Percentiles rank a stretch among this genome's conserved stretches.
Evolutionary conservation across 805 yeast species (phyloP).

Genomic region (Candida ponderosae): DNA sequence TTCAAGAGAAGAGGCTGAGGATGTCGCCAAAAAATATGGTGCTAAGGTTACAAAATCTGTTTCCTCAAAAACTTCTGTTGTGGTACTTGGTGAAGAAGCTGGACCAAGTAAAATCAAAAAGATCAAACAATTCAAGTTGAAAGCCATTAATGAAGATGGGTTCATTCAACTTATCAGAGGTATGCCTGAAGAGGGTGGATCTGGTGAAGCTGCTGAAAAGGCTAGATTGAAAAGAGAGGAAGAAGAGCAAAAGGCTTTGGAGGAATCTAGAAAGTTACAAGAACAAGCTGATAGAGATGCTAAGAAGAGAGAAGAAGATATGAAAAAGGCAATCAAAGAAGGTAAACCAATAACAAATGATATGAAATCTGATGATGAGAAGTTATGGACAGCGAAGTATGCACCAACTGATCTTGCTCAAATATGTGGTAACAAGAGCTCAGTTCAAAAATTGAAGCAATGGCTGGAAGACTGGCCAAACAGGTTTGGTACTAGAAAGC

Average conservation of each 20-base stretch:
- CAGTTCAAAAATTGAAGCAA: conserved; percentile 50
- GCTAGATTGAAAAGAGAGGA: conserved; percentile 62
- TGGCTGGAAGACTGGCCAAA: conserved; percentile 81
- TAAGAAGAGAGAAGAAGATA: conserved; percentile 19
- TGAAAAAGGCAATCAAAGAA: conserved; percentile 17
- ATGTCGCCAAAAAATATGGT: conserved; percentile 77
- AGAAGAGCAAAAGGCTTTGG: conserved; percentile 51
- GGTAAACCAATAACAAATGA: conserved; percentile 13
- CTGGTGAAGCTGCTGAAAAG: conserved; percentile 67
- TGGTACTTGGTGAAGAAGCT: conserved; percentile 91
- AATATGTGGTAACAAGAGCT: conserved; percentile 86
- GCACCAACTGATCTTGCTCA: conserved; percentile 76
- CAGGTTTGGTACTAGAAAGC: conserved; percentile 44
- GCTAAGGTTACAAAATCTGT: conserved; percentile 85
- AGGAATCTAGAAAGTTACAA: conserved; percentile 41
- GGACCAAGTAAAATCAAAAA: conserved; percentile 91
- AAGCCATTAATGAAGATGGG: conserved; percentile 84
- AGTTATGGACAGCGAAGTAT: conserved; percentile 88
- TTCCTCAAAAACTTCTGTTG: conserved; percentile 77
- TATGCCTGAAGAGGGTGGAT: conserved; percentile 93
- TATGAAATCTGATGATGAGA: conserved; percentile 42
- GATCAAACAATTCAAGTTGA: conserved; percentile 63
- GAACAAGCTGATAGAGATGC: conserved; percentile 34
- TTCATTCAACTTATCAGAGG: conserved; percentile 61
- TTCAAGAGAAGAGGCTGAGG: conserved; percentile 69